Base-by-base conservation (phyloP, 805 yeast genomes). In the Ogataea trehalophila region DNA sequence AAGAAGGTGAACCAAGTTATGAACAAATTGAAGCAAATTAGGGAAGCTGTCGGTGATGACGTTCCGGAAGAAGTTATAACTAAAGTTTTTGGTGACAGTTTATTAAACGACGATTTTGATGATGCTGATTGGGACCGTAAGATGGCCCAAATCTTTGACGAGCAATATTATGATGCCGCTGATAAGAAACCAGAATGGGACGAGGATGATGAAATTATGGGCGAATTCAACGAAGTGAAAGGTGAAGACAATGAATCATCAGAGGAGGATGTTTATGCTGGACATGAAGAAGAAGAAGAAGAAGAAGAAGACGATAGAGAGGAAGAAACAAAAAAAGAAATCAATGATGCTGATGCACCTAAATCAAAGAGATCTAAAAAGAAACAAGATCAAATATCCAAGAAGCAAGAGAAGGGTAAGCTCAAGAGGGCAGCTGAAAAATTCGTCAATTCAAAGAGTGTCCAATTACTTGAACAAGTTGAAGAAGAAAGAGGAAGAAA, bases 41-140 rank as follows among this genome's bases (percentile, higher is more conserved):
- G 77, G 61, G 77, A 81, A 52, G 88, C 85, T 2, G 81, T 85
- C 29, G 94, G 91, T 2, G 79, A 73, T 17, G 83, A 77, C 18
- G 72, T 79, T 18, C 74, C 74, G 18, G 85, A 83, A 50, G 84
- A 79, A 37, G 71, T 74, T 1, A 76, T 83, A 50, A 75, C 80
- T 38, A 73, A 72, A 43, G 87, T 84, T 29, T 80, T 91, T 59
- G 88, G 91, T 14, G 85, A 84, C 45, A 76, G 84, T 41, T 75
- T 92, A 56, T 70, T 94, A 51, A 86, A 87, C 38, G 95, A 86
- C 43, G 98, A 94, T 61, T 94, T 88, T 63, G 89, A 87, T 55
- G 89, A 85, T 59, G 78, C 83, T 26, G 95, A 88, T 51, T 94
- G 98, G 98, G 98, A 94, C 65, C 70, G 67, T 48, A 81, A 87